Conservation (phyloP, 2,329 filamentous ascomycete genomes). For the Sporothrix brunneoviolacea region DNA sequence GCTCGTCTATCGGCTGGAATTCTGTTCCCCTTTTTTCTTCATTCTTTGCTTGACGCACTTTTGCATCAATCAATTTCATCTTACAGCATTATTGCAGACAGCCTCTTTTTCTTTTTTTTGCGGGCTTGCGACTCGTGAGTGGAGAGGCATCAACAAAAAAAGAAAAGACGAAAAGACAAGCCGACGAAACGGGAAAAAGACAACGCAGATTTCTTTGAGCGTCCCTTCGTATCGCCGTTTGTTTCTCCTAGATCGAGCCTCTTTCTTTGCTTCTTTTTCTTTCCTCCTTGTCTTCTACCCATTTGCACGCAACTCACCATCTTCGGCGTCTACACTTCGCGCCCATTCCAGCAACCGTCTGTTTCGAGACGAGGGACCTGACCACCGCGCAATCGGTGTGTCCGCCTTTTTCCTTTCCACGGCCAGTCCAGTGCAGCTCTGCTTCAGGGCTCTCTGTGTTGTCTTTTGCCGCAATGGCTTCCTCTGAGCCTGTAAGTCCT, state of each 20-base stretch:
- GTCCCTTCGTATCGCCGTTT: neutral
- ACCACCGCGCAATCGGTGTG: slow-evolving; percentile 1
- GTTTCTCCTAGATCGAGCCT: neutral
- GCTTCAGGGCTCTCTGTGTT: neutral
- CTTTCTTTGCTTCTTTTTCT: neutral
- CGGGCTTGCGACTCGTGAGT: neutral
- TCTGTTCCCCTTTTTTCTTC: slow-evolving; percentile 9
- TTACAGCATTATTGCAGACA: slow-evolving; percentile 12
- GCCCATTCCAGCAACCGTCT: slow-evolving; percentile 5
- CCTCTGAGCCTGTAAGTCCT: slow-evolving; percentile 18
- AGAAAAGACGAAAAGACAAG: too few species aligned
- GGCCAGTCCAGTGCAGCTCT: slow-evolving; percentile 1
- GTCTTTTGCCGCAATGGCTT: slow-evolving; percentile 12
- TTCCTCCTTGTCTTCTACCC: neutral
- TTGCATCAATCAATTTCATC: slow-evolving; percentile 14
- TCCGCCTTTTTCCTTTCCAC: neutral
- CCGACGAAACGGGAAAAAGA: neutral
- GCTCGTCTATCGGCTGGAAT: slow-evolving; percentile 13
- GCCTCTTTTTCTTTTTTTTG: neutral
- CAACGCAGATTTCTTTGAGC: neutral
- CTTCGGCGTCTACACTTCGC: neutral
- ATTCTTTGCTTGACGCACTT: slow-evolving; percentile 11
- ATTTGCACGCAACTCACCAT: neutral
- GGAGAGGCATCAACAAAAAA: slow-evolving; percentile 3
- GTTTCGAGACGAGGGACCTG: neutral